Evolutionary conservation across 768 basidiomycete species (phyloP), one percentile per base, ranked within the genome.

Genomic region (Mycena galericulata): DNA sequence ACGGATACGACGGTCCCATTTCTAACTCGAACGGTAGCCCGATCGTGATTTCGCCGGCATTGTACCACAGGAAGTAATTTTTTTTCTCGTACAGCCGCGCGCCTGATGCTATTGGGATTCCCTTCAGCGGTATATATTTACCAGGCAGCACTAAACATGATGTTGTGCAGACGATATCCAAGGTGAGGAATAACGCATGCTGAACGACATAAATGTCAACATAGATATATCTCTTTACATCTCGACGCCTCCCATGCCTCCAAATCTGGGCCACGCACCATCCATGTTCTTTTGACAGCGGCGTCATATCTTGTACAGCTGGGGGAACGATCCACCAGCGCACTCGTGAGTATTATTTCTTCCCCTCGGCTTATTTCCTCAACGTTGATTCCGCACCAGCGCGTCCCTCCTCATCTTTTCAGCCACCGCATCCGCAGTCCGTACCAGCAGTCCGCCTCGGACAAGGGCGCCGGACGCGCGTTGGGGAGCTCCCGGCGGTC

Each of bases 221-320:
- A 64, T 27, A 49, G 7, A 18, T 46, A 36, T 36, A 36, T 24
- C 11, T 30, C 22, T 36, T 7, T 59, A 85, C 90, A 91, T 76
- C 82, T 90, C 43, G 78, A 82, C 58, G 89, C 89, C 24, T 75
- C 86, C 29, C 88, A 91, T 71, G 89, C 81, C 27, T 85, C 90
- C 62, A 91, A 76, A 89, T 91, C 62, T 91, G 90, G 90, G 90
- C 90, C n/a, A n/a, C n/a, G n/a, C n/a, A n/a, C n/a, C n/a, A n/a
- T n/a, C n/a, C n/a, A n/a, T n/a, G n/a, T n/a, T n/a, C n/a, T n/a
- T n/a, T n/a, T n/a, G n/a, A n/a, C n/a, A n/a, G n/a, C n/a, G n/a
- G n/a, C n/a, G n/a, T n/a, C n/a, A n/a, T n/a, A n/a, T n/a, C n/a
- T n/a, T 36, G 34, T 36, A 36, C 34, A 36, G 34, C 34, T 6